Evolutionary conservation across 306 rosid genomes (phyloP), one percentile per base, ranked within the genome.

Genomic region (Purshia tridentata): DNA sequence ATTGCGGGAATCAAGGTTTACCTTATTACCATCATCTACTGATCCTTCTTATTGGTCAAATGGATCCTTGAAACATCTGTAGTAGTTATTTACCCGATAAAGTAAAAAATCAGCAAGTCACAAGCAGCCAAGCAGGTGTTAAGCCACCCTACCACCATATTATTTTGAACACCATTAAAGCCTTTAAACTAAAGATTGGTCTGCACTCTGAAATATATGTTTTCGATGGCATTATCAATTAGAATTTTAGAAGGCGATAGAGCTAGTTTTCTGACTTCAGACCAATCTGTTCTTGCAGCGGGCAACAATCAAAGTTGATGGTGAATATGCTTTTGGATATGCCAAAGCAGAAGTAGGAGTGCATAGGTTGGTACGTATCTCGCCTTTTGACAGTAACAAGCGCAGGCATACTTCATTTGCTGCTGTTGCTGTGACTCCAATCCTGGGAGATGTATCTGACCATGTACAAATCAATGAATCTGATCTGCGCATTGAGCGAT

Each of bases 321-420:
- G 99, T 44, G 96, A 87, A 37, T 90, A 84, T 73, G 97, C 99
- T 58, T 94, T 89, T 84, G 97, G 99, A 72, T 94, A 91, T 84
- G 99, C 99, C 66, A 94, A 94, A 85, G 88, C 99, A 55, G 99
- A 94, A 87, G 89, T 94, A 22, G 99, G 99, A 55, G 99, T 91
- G 66, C 99, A 94, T 80, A 85, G 99, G 75, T 82, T 94, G 79
- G 99, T 94, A 42, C 88, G 99, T 61, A 89, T 91, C 80, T 94
- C 99, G 48, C 99, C 97, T 40, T 94, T 94, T 81, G 99, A 94
- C 81, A 88, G 96, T 61, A 87, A 82, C 46, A 91, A 91, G 78
- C 92, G 97, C 44, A 87, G 99, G 13, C 99, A 94, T 73, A 94
- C 99, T 59, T 94, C 99, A 75, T 94, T 94, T 77, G 96, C 97